These are phyloP conservation scores for Limonium bicolor DNA, from an alignment of 148 eudicot species.

Conservation along the genomic window DNA sequence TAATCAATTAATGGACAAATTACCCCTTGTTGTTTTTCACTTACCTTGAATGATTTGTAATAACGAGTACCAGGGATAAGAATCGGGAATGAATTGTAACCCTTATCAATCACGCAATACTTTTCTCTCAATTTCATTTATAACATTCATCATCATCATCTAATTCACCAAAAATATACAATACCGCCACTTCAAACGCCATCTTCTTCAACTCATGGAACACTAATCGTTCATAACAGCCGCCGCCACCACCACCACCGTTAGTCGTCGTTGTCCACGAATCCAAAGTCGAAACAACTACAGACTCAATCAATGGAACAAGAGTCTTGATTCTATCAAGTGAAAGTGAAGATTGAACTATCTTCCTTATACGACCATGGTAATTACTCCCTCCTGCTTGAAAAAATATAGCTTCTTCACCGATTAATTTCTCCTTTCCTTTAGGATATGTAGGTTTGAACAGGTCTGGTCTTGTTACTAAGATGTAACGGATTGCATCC, in stretches of 20 bases:
- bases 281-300: slow-evolving; percentile 18
- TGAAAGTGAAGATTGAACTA: slow-evolving; percentile 23
- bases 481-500: slow-evolving; percentile 27
- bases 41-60: slow-evolving; percentile 34
- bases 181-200: slow-evolving; percentile 38
- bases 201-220: slow-evolving; percentile 46
- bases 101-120: slow-evolving; percentile 24
- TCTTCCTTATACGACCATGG: slow-evolving; percentile 29
- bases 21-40: background rate
- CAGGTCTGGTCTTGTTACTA: slow-evolving; percentile 22
- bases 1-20: background rate
- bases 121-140: slow-evolving; percentile 28
- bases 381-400: slow-evolving; percentile 54
- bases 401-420: slow-evolving; percentile 27
- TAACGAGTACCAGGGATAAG: slow-evolving; percentile 31
- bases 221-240: slow-evolving; percentile 20
- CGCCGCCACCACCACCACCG: slow-evolving; percentile 1
- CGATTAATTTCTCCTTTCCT: slow-evolving; percentile 33
- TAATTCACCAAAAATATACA: slow-evolving; percentile 33
- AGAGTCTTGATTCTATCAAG: slow-evolving; percentile 19
- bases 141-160: slow-evolving; percentile 23
- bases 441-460: slow-evolving; percentile 43
- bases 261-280: too few relatives aligned
- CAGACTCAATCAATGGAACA: slow-evolving; percentile 15
- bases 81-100: slow-evolving; percentile 38